Evolutionary conservation across 2,329 filamentous ascomycete genomes (phyloP).

Genomic region (Cladosporium sp.): DNA sequence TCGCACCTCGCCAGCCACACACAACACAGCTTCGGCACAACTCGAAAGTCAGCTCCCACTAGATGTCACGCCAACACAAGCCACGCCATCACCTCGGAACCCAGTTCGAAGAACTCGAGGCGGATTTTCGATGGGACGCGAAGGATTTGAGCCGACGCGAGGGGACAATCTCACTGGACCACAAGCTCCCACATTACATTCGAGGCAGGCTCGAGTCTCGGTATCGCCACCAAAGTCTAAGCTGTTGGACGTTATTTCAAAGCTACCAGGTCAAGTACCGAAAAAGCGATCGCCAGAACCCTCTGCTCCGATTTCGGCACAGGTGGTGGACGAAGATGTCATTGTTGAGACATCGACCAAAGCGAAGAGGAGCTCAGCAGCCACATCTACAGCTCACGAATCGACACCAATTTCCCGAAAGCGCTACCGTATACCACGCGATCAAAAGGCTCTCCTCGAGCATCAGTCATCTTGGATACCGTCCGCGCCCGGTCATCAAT

Average conservation of each 20-base stretch:
- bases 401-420: constrained; percentile 5
- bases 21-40: background rate
- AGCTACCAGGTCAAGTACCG: background rate
- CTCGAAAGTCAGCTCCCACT: constrained; percentile 5
- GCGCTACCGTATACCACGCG: constrained; percentile 39
- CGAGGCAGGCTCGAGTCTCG: background rate
- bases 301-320: background rate
- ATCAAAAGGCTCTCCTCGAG: constrained; percentile 54
- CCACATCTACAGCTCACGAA: constrained; percentile 11
- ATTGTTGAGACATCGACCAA: constrained; percentile 6
- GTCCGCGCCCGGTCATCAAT: constrained; percentile 36
- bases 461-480: constrained; percentile 44
- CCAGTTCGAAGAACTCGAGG: constrained; percentile 1
- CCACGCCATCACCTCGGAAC: background rate
- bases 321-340: background rate
- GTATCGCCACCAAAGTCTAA: background rate
- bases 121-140: constrained; percentile 7
- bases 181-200: constrained; percentile 7
- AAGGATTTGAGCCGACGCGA: constrained; percentile 5
- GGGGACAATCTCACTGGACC: constrained; percentile 11
- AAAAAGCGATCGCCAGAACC: background rate
- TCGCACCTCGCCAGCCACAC: background rate
- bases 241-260: background rate
- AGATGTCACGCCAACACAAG: background rate
- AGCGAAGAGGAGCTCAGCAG: background rate